Percentiles rank a stretch among this genome's conserved stretches.
phyloP scores from a whole-genome alignment of 371 early-diverging fungal species.

The Lichtheimia hyalospora region DNA sequence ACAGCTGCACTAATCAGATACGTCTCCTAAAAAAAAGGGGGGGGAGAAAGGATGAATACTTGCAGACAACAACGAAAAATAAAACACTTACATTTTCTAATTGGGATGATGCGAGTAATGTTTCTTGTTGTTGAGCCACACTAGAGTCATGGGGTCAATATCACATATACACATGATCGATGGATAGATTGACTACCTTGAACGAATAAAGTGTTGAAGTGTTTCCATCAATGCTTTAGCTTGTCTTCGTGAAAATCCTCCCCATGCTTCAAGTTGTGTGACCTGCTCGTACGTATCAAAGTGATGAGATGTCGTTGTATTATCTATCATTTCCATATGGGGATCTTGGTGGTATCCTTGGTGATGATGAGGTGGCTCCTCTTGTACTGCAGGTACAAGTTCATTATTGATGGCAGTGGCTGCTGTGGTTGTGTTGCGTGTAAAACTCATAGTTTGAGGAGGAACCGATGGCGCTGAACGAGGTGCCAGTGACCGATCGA shows the following conservation, averaged over 20 bases:
- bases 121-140: constrained; percentile 1
- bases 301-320: constrained; percentile 5
- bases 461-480: not conserved
- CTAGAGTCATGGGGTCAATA: constrained; percentile 5
- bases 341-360: not conserved
- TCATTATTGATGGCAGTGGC: not conserved
- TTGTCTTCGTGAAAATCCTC: constrained; percentile 17
- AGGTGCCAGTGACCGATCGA: not conserved
- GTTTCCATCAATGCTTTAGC: constrained; percentile 20
- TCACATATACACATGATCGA: not conserved
- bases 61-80: not conserved
- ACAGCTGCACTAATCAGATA: constrained; percentile 68
- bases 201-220: constrained; percentile 7
- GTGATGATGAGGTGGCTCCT: not conserved
- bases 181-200: not conserved
- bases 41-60: no score
- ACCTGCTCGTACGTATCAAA: constrained; percentile 23
- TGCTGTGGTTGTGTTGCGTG: not conserved
- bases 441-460: not conserved
- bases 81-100: constrained; percentile 19
- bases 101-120: constrained; percentile 11
- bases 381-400: not conserved
- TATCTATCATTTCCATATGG: not conserved
- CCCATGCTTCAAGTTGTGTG: constrained; percentile 11
- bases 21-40: constrained; percentile 33